A percentile compares a stretch with the other conserved stretches of the same genome.
These are phyloP conservation scores for Zostera marina DNA, from an alignment of 116 monocot genomes.

Conservation along the genomic window DNA sequence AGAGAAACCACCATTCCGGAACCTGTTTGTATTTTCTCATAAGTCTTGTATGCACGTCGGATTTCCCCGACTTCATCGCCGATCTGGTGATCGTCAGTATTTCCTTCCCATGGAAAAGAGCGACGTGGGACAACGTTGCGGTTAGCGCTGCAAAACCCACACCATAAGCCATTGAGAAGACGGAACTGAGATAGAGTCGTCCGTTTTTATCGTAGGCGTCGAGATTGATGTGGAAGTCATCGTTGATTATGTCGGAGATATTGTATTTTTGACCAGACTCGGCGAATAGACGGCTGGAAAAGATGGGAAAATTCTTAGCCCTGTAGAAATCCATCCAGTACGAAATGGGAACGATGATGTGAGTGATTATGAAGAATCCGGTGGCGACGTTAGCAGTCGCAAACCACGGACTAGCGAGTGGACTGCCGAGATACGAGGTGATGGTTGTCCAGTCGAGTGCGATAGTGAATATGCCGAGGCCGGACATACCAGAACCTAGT, in stretches of 20 bases:
- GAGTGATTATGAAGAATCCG: slow-evolving; percentile 33
- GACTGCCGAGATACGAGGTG: slow-evolving; percentile 52
- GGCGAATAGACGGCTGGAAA: slow-evolving; percentile 41
- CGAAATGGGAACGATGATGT: slow-evolving; percentile 30
- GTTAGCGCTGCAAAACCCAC: slow-evolving; percentile 48
- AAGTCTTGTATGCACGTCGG: slow-evolving; percentile 23
- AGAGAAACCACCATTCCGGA: slow-evolving; percentile 31
- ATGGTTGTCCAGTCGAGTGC: slow-evolving; percentile 53
- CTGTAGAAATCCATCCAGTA: slow-evolving; percentile 44
- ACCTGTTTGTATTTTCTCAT: slow-evolving; percentile 22
- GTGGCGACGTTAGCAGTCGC: slow-evolving; percentile 49
- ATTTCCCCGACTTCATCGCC: slow-evolving; percentile 1
- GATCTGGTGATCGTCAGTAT: slow-evolving; percentile 14
- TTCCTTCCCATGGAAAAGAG: slow-evolving; percentile 52
- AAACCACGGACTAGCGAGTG: slow-evolving; percentile 57
- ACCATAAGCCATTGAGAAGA: slow-evolving; percentile 46
- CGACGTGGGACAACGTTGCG: slow-evolving; percentile 36
- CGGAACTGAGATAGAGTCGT: slow-evolving; percentile 37
- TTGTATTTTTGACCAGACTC: slow-evolving; percentile 28
- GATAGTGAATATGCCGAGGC: slow-evolving; percentile 45
- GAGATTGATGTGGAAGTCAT: slow-evolving; percentile 33
- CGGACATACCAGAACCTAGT: slow-evolving; percentile 43
- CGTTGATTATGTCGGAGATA: slow-evolving; percentile 34
- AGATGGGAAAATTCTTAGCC: slow-evolving; percentile 49
- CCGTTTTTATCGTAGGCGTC: slow-evolving; percentile 36